phyloP scores from a whole-genome alignment of 139 green algal genomes.

The Coelastrella sp. region DNA sequence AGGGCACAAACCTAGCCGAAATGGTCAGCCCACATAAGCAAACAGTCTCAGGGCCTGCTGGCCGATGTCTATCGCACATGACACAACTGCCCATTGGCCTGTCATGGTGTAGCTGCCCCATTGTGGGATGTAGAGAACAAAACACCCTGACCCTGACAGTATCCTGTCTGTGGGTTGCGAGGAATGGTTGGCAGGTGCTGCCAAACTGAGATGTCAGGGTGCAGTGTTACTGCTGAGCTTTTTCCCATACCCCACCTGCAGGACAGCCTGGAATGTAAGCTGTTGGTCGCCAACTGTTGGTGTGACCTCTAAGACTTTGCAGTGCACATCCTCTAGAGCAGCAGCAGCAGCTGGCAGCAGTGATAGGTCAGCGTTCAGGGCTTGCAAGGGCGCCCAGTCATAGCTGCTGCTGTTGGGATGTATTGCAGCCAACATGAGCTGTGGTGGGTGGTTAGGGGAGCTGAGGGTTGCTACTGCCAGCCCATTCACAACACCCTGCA shows the following conservation, averaged over 20 bases:
- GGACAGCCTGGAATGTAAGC: constrained; percentile 21
- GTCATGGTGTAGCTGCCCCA: too few relatives aligned
- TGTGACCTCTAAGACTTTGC: constrained; percentile 29
- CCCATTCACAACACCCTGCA: constrained; percentile 45
- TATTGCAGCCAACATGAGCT: constrained; percentile 34
- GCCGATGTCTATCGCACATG: too few relatives aligned
- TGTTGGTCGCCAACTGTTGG: constrained; percentile 22
- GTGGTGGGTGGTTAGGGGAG: constrained; percentile 18
- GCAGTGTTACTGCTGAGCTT: neutral
- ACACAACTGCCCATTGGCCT: too few relatives aligned
- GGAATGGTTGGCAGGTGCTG: too few relatives aligned
- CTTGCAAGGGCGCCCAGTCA: constrained; percentile 19
- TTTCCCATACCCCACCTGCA: constrained; percentile 33
- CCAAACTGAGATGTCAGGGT: too few relatives aligned
- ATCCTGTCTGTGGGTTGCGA: too few relatives aligned
- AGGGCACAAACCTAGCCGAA: too few relatives aligned
- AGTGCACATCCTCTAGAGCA: constrained; percentile 25
- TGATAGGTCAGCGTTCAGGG: constrained; percentile 9
- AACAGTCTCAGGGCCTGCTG: too few relatives aligned
- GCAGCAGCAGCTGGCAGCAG: constrained; percentile 36
- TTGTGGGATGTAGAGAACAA: too few relatives aligned
- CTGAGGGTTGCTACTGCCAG: constrained; percentile 36
- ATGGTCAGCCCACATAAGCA: too few relatives aligned
- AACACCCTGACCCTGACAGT: too few relatives aligned
- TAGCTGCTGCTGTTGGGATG: constrained; percentile 7